A percentile compares a stretch with the other conserved stretches of the same genome.
phyloP scores from a whole-genome alignment of 2,329 filamentous ascomycete genomes.

The Zalaria obscura region DNA sequence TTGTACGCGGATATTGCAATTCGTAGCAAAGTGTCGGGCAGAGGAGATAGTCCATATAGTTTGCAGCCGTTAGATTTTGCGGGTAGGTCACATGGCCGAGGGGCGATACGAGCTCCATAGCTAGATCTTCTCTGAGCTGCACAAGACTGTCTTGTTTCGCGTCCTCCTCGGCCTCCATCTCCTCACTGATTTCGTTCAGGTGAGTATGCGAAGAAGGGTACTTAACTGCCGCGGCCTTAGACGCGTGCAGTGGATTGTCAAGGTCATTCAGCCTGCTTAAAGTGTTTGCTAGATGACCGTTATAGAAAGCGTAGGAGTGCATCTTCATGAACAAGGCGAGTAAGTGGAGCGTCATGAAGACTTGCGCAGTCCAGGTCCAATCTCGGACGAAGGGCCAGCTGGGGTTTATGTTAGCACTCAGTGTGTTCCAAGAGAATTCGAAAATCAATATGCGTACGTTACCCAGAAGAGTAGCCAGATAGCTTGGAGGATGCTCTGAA shows the following conservation, averaged over 20 bases:
- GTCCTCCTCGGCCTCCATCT: conserved; percentile 12
- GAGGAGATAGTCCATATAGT: conserved; percentile 76
- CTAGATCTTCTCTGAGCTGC: conserved; percentile 71
- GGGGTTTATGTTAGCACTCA: conserved; percentile 2
- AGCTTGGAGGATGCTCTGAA: conserved; percentile 73
- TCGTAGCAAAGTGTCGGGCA: conserved; percentile 97
- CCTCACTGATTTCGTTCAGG: conserved; percentile 37
- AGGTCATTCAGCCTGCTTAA: conserved; percentile 66
- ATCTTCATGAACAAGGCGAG: conserved; percentile 96
- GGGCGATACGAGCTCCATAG: conserved; percentile 79
- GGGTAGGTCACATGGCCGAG: conserved; percentile 85
- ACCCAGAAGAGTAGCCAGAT: conserved; percentile 67
- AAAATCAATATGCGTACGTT: conserved; percentile 27
- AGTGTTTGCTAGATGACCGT: conserved; percentile 83
- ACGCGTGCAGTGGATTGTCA: conserved; percentile 46
- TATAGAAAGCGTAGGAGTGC: conserved; percentile 97
- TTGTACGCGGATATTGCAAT: conserved; percentile 78
- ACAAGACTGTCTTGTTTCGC: conserved; percentile 28
- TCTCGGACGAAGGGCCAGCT: conserved; percentile 67
- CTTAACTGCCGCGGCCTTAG: conserved; percentile 40
- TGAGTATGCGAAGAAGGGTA: conserved; percentile 46
- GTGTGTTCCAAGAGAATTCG: conserved; percentile 1
- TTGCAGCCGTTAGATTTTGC: conserved; percentile 66
- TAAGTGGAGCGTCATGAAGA: conserved; percentile 83
- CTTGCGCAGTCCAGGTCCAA: conserved; percentile 96